These are phyloP conservation scores for Pyrenophora tritici-repentis DNA, from an alignment of 2,329 filamentous ascomycete genomes.

Conservation along the genomic window DNA sequence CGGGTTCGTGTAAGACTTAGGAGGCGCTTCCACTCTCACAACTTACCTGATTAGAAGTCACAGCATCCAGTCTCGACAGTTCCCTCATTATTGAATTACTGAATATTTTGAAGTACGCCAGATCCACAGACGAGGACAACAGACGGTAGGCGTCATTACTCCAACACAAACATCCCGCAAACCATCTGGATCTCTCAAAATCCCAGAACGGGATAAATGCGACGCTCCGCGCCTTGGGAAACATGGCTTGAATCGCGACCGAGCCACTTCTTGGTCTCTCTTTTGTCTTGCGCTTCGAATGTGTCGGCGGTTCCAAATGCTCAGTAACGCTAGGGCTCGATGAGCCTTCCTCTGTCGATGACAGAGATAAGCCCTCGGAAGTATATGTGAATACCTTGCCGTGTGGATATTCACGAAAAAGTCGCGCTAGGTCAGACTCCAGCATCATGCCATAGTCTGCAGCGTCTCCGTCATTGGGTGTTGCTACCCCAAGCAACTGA, in stretches of 20 bases:
- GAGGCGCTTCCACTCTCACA: neutral
- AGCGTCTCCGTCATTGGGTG: slow-evolving; percentile 5
- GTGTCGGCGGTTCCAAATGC: neutral
- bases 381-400: slow-evolving; percentile 37
- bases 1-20: neutral
- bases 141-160: slow-evolving; percentile 36
- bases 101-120: slow-evolving; percentile 45
- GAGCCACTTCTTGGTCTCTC: slow-evolving; percentile 36
- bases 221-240: slow-evolving; percentile 46
- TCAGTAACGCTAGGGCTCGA: slow-evolving; percentile 6
- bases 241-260: slow-evolving; percentile 58
- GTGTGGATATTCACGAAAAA: slow-evolving; percentile 30
- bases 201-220: slow-evolving; percentile 50
- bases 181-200: slow-evolving; percentile 45
- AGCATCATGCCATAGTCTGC: slow-evolving; percentile 16
- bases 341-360: slow-evolving; percentile 26
- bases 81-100: slow-evolving; percentile 62
- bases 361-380: slow-evolving; percentile 19
- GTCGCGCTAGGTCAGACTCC: slow-evolving; percentile 26
- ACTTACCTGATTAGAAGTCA: slow-evolving; percentile 44
- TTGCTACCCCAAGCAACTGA: slow-evolving; percentile 33
- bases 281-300: slow-evolving; percentile 7
- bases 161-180: slow-evolving; percentile 45
- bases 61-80: slow-evolving; percentile 58
- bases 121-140: slow-evolving; percentile 35